Conservation (phyloP, 2,329 filamentous ascomycete species). For the Thermomyces lanuginosus region DNA sequence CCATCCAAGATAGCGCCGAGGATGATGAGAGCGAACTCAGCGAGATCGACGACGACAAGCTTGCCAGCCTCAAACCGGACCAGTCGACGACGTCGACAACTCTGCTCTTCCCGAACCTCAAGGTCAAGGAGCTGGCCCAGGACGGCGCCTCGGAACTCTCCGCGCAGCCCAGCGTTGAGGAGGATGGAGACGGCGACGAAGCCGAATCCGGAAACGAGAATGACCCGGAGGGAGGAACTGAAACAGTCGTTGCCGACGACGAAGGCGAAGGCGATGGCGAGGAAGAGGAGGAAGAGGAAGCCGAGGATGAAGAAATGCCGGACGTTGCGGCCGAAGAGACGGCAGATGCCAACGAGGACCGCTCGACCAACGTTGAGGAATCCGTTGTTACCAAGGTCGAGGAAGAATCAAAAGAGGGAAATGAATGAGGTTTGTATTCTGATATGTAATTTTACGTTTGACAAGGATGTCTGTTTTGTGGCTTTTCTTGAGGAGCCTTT, state of each 20-base stretch:
- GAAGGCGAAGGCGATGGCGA: conserved; percentile 10
- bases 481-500: too few species aligned
- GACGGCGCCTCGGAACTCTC: conserved; percentile 15
- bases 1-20: conserved; percentile 47
- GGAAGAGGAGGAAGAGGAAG: conserved; percentile 7
- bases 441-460: too few species aligned
- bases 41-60: conserved; percentile 35
- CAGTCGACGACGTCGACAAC: conserved; percentile 7
- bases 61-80: conserved; percentile 13
- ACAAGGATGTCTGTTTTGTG: too few species aligned
- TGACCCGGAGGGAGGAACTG: conserved; percentile 3
- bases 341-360: background rate
- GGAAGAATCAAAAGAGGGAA: too few species aligned
- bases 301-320: conserved; percentile 3
- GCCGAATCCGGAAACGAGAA: conserved; percentile 10
- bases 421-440: too few species aligned
- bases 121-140: conserved; percentile 8
- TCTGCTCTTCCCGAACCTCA: conserved; percentile 13
- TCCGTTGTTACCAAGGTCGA: background rate
- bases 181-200: conserved; percentile 10
- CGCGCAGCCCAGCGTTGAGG: conserved; percentile 8
- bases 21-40: conserved; percentile 56
- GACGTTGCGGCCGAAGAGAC: conserved; percentile 2
- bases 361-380: background rate
- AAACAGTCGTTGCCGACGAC: conserved; percentile 3